Base-by-base conservation (phyloP, 2,329 filamentous ascomycete genomes). In the Sphaerostilbella broomeana region DNA sequence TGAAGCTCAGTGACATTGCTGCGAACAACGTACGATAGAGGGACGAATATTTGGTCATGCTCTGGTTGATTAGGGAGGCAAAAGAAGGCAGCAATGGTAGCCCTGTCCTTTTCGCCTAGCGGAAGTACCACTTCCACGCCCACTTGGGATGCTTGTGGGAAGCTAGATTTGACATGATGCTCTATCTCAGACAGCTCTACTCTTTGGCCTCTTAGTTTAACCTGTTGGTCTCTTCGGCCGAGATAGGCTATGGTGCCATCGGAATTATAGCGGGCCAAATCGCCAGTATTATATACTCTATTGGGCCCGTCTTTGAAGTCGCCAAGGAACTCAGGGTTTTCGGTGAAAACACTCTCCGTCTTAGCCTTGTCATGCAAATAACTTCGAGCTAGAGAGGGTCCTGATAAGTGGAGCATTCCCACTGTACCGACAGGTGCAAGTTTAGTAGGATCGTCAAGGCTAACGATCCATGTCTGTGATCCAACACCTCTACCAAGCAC, bases 81-180 rank as follows among this genome's bases (percentile, higher is more conserved):
- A n/a, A n/a, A n/a, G n/a, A n/a, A n/a, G n/a, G n/a, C n/a, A n/a
- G 20, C 15, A 18, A 19, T 6, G 11, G 12, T 19, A 22, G 21
- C 18, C 22, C 11, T 28, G 17, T 35, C 16, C 16, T 21, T 36
- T 15, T 21, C 18, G n/a, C 18, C 18, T 15, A 35, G 17, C 18
- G 18, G 15, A 35, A n/a, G 17, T 10, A 35, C 32, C 12, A 21
- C 32, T 35, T 25, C 8, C 22, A 25, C 22, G 8, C 12, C 22
- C 22, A 43, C 34, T 25, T 45, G 39, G 2, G 6, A 18, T 3
- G 40, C 17, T 13, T 25, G 31, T 4, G 25, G 10, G 2, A 34
- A 22, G 20, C 32, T 19, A 26, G 33, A 8, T 22, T 22, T 12
- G 12, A 25, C 8, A 25, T 25, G 12, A 12, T 9, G 12, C 12